These are phyloP conservation scores for Ustilago esculenta DNA, from an alignment of 1,284 basidiomycete species.

Conservation along the genomic window DNA sequence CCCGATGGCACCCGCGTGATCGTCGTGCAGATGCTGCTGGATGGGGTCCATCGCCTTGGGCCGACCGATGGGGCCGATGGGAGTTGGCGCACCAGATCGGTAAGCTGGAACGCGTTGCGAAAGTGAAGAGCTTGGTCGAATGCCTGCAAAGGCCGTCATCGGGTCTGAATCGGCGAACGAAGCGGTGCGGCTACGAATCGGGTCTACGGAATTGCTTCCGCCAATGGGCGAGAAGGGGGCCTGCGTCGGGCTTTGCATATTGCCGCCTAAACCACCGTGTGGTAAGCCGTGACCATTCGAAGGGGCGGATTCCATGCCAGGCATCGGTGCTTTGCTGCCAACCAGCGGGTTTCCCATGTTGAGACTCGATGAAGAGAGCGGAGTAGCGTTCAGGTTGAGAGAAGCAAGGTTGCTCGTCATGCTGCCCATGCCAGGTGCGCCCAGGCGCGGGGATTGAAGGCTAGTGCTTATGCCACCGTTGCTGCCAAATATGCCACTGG, in stretches of 20 bases:
- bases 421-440: constrained; percentile 32
- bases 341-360: constrained; percentile 13
- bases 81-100: constrained; percentile 41
- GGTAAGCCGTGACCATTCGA: constrained; percentile 13
- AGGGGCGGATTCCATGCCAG: constrained; percentile 22
- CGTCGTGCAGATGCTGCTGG: constrained; percentile 36
- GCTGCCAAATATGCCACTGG: constrained; percentile 25
- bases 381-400: constrained; percentile 43
- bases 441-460: constrained; percentile 37
- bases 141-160: constrained; percentile 38
- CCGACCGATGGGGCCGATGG: constrained; percentile 65
- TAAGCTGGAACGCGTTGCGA: constrained; percentile 45
- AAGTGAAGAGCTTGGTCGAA: constrained; percentile 43
- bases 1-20: constrained; percentile 32
- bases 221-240: constrained; percentile 45
- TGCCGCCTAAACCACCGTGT: constrained; percentile 14
- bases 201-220: constrained; percentile 20
- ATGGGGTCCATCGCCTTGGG: constrained; percentile 48
- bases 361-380: constrained; percentile 21
- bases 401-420: constrained; percentile 49
- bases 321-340: constrained; percentile 26
- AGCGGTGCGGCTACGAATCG: constrained; percentile 40
- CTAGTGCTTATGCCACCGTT: constrained; percentile 33
- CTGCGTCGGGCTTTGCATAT: constrained; percentile 36
- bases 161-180: constrained; percentile 46